A percentile compares a stretch with the other conserved stretches of the same genome.
Conservation (phyloP, 2,329 filamentous ascomycete species). For the Leptosphaerulina australis region DNA sequence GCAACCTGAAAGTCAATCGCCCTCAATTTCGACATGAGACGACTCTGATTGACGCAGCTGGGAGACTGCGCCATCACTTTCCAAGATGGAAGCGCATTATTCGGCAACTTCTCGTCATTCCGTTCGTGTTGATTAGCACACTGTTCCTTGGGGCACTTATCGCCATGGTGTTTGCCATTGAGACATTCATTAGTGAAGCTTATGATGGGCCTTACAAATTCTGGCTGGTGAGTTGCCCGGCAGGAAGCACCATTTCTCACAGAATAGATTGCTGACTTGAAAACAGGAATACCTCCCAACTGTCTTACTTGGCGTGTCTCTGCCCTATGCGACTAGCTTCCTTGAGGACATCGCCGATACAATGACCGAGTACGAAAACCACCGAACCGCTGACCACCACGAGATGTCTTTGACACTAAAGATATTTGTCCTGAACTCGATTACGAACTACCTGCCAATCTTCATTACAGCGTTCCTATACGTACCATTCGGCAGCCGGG, state of each 20-base stretch:
- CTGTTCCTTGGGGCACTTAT: slow-evolving; percentile 38
- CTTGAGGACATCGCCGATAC: slow-evolving; percentile 35
- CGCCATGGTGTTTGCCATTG: slow-evolving; percentile 38
- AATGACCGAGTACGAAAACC: slow-evolving; percentile 45
- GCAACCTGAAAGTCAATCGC: slow-evolving; percentile 38
- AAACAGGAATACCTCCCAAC: slow-evolving; percentile 45
- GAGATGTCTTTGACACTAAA: slow-evolving; percentile 46
- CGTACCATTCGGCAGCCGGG: slow-evolving; percentile 35
- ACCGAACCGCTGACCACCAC: slow-evolving; percentile 39
- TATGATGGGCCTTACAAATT: slow-evolving; percentile 43
- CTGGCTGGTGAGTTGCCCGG: slow-evolving; percentile 28
- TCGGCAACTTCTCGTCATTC: slow-evolving; percentile 39
- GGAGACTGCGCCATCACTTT: slow-evolving; percentile 35
- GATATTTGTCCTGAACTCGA: slow-evolving; percentile 44
- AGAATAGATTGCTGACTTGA: slow-evolving; percentile 8
- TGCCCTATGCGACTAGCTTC: slow-evolving; percentile 39
- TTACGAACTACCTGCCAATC: slow-evolving; percentile 46
- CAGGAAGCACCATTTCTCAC: not conserved
- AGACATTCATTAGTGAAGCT: slow-evolving; percentile 43
- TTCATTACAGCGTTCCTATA: slow-evolving; percentile 44
- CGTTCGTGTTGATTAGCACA: slow-evolving; percentile 39
- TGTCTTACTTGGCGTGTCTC: slow-evolving; percentile 36
- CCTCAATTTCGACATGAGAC: slow-evolving; percentile 38
- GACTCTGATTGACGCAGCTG: slow-evolving; percentile 33
- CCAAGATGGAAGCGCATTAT: slow-evolving; percentile 40